Evolutionary conservation across 805 yeast species (phyloP).

Genomic region (Sugiyamaella chiloensis): DNA sequence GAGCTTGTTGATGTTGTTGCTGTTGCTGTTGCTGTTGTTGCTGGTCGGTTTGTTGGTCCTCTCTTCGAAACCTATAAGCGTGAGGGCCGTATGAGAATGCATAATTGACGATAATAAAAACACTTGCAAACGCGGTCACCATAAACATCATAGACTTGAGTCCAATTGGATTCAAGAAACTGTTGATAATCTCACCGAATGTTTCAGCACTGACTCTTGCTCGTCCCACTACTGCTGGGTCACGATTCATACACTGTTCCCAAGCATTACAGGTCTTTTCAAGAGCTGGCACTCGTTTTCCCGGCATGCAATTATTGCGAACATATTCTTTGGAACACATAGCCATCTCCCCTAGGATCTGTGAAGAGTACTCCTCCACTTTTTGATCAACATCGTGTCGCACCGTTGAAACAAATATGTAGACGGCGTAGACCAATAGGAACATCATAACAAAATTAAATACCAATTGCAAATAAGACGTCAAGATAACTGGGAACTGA

Average conservation of each 20-base stretch:
- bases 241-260: constrained; percentile 80
- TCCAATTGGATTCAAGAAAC: constrained; percentile 67
- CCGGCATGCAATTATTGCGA: constrained; percentile 63
- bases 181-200: constrained; percentile 75
- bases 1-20: background rate
- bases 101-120: constrained; percentile 30
- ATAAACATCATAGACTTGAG: constrained; percentile 57
- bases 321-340: constrained; percentile 66
- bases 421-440: constrained; percentile 49
- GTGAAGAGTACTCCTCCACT: constrained; percentile 58
- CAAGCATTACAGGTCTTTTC: constrained; percentile 67
- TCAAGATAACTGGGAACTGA: constrained; percentile 49
- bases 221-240: constrained; percentile 63
- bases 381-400: constrained; percentile 68
- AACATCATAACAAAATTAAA: constrained; percentile 54
- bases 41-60: constrained; percentile 10
- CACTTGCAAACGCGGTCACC: constrained; percentile 27
- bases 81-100: constrained; percentile 26
- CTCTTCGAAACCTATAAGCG: background rate
- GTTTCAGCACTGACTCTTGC: constrained; percentile 77
- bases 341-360: constrained; percentile 61
- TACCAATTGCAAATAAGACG: constrained; percentile 60
- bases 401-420: constrained; percentile 53
- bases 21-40: background rate
- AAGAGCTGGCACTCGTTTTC: constrained; percentile 70